Evolutionary conservation across 2,329 filamentous ascomycete species (phyloP).

Genomic region (Fusarium scirpi): DNA sequence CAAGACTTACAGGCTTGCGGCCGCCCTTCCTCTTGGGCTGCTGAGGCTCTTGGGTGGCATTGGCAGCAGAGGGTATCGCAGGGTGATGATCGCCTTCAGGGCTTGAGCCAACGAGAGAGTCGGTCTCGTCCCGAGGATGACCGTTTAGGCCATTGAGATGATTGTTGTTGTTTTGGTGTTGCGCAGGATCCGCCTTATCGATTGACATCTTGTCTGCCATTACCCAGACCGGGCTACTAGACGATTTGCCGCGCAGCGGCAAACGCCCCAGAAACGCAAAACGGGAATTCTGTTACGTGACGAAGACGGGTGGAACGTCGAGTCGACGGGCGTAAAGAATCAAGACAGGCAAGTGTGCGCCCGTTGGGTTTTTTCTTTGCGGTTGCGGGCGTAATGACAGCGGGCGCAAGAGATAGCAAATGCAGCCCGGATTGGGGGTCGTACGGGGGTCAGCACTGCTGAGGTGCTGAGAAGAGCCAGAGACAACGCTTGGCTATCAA

Average conservation of each 20-base stretch:
- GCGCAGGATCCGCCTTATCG: slow-evolving; percentile 61
- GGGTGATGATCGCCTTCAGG: slow-evolving; percentile 66
- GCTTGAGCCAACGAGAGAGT: slow-evolving; percentile 71
- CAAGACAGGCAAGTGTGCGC: slow-evolving; percentile 49
- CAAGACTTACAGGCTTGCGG: slow-evolving; percentile 87
- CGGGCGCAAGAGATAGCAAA: slow-evolving; percentile 51
- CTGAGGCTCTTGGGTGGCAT: slow-evolving; percentile 63
- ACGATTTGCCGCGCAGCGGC: slow-evolving; percentile 54
- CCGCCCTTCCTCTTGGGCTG: slow-evolving; percentile 96
- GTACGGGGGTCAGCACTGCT: slow-evolving; percentile 45
- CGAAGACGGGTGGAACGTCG: slow-evolving; percentile 45
- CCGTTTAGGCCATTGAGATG: slow-evolving; percentile 52
- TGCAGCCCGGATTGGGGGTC: slow-evolving; percentile 48
- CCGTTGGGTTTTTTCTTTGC: slow-evolving; percentile 54
- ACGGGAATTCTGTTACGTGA: slow-evolving; percentile 52
- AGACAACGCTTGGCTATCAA: slow-evolving; percentile 35
- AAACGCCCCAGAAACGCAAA: slow-evolving; percentile 54
- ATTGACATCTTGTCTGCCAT: slow-evolving; percentile 76
- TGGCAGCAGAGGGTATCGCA: slow-evolving; percentile 49
- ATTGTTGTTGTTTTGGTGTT: slow-evolving; percentile 51
- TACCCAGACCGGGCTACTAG: slow-evolving; percentile 54
- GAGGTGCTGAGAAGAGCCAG: slow-evolving; percentile 25
- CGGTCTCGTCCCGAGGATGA: slow-evolving; percentile 65
- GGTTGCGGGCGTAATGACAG: slow-evolving; percentile 53
- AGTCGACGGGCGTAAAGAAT: slow-evolving; percentile 48